Evolutionary conservation across 306 rosid species (phyloP), one percentile per base, ranked within the genome.

Genomic region (Corylus heterophylla): DNA sequence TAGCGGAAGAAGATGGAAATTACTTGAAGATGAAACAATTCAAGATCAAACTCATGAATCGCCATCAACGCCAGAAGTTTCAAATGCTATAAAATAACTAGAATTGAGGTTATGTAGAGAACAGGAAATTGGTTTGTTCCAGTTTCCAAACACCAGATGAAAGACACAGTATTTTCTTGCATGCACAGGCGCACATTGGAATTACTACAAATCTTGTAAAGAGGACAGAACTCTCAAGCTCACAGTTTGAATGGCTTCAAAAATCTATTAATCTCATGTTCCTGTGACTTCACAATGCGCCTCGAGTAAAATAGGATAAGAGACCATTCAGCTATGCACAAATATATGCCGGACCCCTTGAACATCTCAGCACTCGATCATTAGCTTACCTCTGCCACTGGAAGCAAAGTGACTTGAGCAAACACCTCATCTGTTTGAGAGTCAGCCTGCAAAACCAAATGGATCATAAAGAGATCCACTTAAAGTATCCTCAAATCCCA

Each of bases 381-480:
- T 63, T 73, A 39, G 63, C 77, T 16, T 77, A 88, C 94, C 83
- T 78, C 58, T 37, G 66, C 42, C 76, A 64, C 71, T 7, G 97
- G 92, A 74, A 88, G 17, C 81, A 92, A 75, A 44, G 90, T 89
- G 76, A 89, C 47, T 70, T 90, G 86, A 45, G 93, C 89, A 55
- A 73, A 86, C 49, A 92, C 89, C 76, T 92, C 94, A 74, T 92
- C 93, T 4, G 89, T 81, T 75, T 78, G 72, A 69, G 71, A 75
- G 55, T 90, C 86, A 14, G 88, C 94, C 97, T 92, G 83, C 71
- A 87, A 80, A 85, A 49, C 59, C 70, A 79, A 71, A 83, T 7
- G 27, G 22, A 69, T 25, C 18, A 72, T 31, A 35, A 72, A 72
- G 56, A 51, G 31, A 10, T 52, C 44, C 44, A 14, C 27, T 67